A percentile compares a stretch with the other conserved stretches of the same genome.
Evolutionary conservation across 2,329 filamentous ascomycete species (phyloP).

Genomic region (Colletotrichum chrysophilum): DNA sequence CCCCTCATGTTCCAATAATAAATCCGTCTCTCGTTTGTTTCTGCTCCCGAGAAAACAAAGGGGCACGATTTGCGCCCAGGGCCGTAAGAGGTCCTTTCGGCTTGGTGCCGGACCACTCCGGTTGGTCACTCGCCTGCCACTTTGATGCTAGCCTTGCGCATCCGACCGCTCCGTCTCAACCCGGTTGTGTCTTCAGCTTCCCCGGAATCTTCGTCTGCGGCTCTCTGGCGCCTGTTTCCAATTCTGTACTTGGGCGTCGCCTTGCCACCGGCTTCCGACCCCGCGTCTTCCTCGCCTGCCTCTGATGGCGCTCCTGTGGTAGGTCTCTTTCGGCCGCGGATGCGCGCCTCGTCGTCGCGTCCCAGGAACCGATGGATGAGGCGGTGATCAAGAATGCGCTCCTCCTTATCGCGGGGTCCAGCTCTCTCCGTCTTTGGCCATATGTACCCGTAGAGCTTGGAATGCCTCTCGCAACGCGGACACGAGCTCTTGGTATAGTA

Average conservation of each 20-base stretch:
- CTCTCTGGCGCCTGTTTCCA: conserved; percentile 15
- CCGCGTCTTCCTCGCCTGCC: not conserved
- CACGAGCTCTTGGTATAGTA: conserved; percentile 88
- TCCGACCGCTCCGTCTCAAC: conserved; percentile 39
- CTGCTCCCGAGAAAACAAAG: not conserved
- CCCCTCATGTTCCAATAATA: conserved; percentile 20
- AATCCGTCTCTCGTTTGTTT: conserved; percentile 5
- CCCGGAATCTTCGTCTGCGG: not conserved
- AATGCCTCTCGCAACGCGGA: conserved; percentile 92
- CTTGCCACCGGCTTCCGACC: not conserved
- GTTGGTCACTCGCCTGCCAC: conserved; percentile 17
- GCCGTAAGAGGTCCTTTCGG: not conserved
- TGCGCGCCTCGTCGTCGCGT: conserved; percentile 68
- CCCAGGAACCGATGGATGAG: conserved; percentile 84
- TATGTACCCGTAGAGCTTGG: conserved; percentile 90
- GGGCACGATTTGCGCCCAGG: not conserved
- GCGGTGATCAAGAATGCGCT: conserved; percentile 82
- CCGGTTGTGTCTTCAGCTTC: conserved; percentile 25
- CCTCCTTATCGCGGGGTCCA: conserved; percentile 74
- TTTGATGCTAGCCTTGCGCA: conserved; percentile 35
- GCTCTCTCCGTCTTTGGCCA: conserved; percentile 95
- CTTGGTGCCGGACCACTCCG: not conserved
- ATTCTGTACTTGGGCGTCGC: conserved; percentile 5
- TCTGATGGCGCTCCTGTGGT: conserved; percentile 16
- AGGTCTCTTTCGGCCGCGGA: conserved; percentile 43